Evolutionary conservation across 495 filamentous ascomycete genomes (phyloP).

Genomic region (Podospora conica): DNA sequence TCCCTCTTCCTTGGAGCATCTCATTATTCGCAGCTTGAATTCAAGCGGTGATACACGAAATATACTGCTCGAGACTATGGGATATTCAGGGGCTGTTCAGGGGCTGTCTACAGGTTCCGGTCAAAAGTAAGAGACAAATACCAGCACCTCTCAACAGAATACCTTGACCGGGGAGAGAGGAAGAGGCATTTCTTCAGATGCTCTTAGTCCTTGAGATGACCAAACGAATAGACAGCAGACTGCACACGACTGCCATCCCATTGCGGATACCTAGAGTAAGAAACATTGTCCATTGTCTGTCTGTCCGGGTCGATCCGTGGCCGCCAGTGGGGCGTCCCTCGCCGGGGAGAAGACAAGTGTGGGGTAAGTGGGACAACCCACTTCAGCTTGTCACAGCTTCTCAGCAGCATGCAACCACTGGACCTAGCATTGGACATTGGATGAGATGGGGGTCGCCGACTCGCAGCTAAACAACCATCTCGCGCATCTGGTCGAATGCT

Average conservation of each 20-base stretch:
- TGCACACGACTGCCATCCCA: background rate
- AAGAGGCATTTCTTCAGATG: background rate
- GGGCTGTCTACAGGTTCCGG: too few relatives aligned
- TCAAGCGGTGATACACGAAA: too few relatives aligned
- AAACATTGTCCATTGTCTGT: background rate
- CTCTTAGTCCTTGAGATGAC: background rate
- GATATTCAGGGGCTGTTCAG: too few relatives aligned
- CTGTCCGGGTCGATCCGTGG: background rate
- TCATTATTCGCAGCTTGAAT: too few relatives aligned
- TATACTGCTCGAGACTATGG: too few relatives aligned
- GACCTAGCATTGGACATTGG: background rate
- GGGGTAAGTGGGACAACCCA: background rate
- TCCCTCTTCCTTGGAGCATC: background rate
- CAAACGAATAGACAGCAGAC: background rate
- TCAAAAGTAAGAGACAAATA: too few relatives aligned
- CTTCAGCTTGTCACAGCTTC: background rate
- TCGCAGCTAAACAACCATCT: background rate
- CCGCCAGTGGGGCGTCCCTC: background rate
- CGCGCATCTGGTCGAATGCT: background rate
- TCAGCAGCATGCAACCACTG: background rate
- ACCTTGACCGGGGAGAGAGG: too few relatives aligned
- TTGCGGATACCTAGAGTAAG: background rate
- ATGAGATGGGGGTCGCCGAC: background rate
- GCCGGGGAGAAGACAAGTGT: background rate
- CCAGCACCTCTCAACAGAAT: too few relatives aligned